A percentile compares a stretch with the other conserved stretches of the same genome.
Conservation (phyloP, 2,329 filamentous ascomycete species). For the Aureobasidium sp. region DNA sequence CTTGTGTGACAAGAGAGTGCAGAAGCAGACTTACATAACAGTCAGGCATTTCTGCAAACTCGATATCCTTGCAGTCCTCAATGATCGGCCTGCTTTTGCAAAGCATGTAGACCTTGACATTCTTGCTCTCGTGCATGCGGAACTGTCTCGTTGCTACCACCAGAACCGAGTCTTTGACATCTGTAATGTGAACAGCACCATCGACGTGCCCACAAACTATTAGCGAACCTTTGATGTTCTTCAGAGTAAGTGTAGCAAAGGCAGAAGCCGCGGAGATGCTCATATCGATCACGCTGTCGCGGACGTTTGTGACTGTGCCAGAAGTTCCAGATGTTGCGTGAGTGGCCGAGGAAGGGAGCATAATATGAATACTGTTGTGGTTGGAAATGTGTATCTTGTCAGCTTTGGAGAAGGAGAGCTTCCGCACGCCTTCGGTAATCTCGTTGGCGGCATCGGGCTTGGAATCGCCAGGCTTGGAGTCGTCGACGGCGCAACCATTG, state of each 20-base stretch:
- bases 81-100: constrained; percentile 84
- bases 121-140: constrained; percentile 76
- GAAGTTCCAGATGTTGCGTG: constrained; percentile 56
- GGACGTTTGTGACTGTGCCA: constrained; percentile 61
- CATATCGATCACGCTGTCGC: constrained; percentile 70
- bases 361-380: constrained; percentile 63
- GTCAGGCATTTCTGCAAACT: constrained; percentile 67
- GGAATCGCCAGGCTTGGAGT: background rate
- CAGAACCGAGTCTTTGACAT: constrained; percentile 60
- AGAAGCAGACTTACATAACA: constrained; percentile 51
- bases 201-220: constrained; percentile 69
- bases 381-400: constrained; percentile 47
- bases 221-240: constrained; percentile 59
- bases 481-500: constrained; percentile 17
- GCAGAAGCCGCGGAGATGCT: constrained; percentile 26
- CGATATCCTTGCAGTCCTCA: constrained; percentile 70
- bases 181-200: constrained; percentile 77
- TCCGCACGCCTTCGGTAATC: constrained; percentile 21
- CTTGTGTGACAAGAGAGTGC: background rate
- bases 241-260: constrained; percentile 63
- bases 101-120: constrained; percentile 76
- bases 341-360: constrained; percentile 62
- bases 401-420: constrained; percentile 47
- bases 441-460: background rate
- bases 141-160: constrained; percentile 80